These are phyloP conservation scores for Gloeostereum incarnatum DNA, from an alignment of 768 basidiomycete species.

Conservation along the genomic window DNA sequence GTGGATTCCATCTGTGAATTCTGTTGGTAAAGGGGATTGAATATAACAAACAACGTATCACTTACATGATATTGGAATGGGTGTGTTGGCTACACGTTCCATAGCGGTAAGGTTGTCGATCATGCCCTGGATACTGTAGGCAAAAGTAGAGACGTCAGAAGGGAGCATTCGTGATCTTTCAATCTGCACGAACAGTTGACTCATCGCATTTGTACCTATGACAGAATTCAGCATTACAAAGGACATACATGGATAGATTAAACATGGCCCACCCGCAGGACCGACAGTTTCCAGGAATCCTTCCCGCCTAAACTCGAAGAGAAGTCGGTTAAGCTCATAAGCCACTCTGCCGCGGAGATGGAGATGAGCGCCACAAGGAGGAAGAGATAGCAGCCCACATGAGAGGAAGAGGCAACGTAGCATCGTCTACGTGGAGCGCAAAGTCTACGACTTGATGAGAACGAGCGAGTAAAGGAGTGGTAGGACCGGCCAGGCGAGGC, in stretches of 20 bases:
- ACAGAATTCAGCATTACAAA: slow-evolving; percentile 4
- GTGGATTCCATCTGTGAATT: slow-evolving; percentile 69
- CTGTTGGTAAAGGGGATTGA: slow-evolving; percentile 7
- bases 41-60: slow-evolving; percentile 6
- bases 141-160: slow-evolving; percentile 1
- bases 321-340: slow-evolving; percentile 61
- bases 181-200: slow-evolving; percentile 37
- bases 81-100: slow-evolving; percentile 89
- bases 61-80: slow-evolving; percentile 70
- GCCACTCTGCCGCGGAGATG: slow-evolving; percentile 45
- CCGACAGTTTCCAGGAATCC: slow-evolving; percentile 86
- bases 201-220: slow-evolving; percentile 71
- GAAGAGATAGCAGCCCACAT: slow-evolving; percentile 35
- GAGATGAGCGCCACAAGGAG: not conserved
- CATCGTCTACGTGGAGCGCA: slow-evolving; percentile 43
- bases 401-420: slow-evolving; percentile 75
- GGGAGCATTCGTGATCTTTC: not conserved
- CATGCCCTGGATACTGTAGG: slow-evolving; percentile 61
- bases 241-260: not conserved
- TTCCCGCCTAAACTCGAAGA: slow-evolving; percentile 71
- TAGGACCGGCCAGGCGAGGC: slow-evolving; percentile 32
- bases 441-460: slow-evolving; percentile 52
- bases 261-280: slow-evolving; percentile 51
- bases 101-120: slow-evolving; percentile 79
- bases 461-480: slow-evolving; percentile 55